These are phyloP conservation scores for Fragaria nilgerrensis DNA, from an alignment of 306 rosid species.

Conservation along the genomic window DNA sequence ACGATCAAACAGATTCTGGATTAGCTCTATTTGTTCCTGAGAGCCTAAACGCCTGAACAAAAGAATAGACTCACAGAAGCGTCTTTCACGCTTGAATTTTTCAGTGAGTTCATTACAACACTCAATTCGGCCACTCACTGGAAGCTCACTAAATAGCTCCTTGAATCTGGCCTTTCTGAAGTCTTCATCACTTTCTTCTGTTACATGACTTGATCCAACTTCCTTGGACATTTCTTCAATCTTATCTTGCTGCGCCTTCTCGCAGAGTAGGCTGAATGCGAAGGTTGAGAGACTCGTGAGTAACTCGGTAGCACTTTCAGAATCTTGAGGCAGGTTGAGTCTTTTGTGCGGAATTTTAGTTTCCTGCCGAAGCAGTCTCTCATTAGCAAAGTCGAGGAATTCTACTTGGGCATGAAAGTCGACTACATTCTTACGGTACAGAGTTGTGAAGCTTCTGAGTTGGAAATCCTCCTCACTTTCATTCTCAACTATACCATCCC, in stretches of 20 bases:
- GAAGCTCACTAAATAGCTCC: not conserved
- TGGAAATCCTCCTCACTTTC: not conserved
- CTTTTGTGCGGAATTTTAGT: too few species aligned
- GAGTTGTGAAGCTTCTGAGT: not conserved
- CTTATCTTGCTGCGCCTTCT: not conserved
- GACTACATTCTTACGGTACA: not conserved
- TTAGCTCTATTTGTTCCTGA: not conserved
- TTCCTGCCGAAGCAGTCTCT: not conserved
- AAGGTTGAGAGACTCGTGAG: not conserved
- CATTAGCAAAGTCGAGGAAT: not conserved
- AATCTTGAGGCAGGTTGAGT: not conserved
- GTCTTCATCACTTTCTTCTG: not conserved
- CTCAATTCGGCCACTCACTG: not conserved
- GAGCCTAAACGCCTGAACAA: not conserved
- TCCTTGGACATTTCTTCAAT: not conserved
- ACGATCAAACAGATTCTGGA: not conserved
- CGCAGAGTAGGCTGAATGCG: not conserved
- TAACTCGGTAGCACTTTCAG: not conserved
- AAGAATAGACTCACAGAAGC: not conserved
- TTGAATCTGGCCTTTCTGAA: not conserved
- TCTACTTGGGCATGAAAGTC: not conserved
- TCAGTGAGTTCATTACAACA: not conserved
- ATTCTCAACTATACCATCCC: too few species aligned
- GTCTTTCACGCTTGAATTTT: not conserved
- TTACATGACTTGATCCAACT: not conserved